Evolutionary conservation across 352 stramenopile genomes (phyloP).

Genomic region (Phytophthora podocarpi): DNA sequence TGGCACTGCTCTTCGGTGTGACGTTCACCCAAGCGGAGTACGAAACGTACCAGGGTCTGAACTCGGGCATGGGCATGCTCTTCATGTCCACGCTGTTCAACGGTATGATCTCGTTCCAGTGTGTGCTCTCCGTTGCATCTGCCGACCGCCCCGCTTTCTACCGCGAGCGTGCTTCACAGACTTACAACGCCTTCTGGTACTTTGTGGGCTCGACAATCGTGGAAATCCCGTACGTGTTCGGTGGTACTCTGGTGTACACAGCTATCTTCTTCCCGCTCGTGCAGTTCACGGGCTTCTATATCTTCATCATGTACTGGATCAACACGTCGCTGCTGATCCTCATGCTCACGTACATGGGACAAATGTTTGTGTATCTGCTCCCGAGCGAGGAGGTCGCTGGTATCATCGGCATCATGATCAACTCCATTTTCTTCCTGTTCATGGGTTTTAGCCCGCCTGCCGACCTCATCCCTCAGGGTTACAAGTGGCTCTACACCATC

Average conservation of each 20-base stretch:
- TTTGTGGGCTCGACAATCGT: slow-evolving; percentile 80
- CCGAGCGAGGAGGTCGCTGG: slow-evolving; percentile 34
- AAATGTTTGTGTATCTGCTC: slow-evolving; percentile 39
- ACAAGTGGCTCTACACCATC: slow-evolving; percentile 53
- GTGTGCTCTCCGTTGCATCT: slow-evolving; percentile 69
- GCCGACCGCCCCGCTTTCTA: slow-evolving; percentile 89
- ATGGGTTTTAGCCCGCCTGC: slow-evolving; percentile 45
- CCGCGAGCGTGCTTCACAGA: slow-evolving; percentile 70
- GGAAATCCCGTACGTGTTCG: slow-evolving; percentile 84
- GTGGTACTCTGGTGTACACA: slow-evolving; percentile 41
- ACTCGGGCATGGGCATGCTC: slow-evolving; percentile 78
- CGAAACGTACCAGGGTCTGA: slow-evolving; percentile 48
- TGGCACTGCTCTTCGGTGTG: slow-evolving; percentile 84
- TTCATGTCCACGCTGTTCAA: slow-evolving; percentile 89
- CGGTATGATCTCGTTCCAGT: slow-evolving; percentile 76
- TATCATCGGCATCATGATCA: slow-evolving; percentile 36
- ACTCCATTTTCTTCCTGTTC: slow-evolving; percentile 45
- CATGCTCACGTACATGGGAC: slow-evolving; percentile 44
- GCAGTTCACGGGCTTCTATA: slow-evolving; percentile 41
- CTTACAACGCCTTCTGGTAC: slow-evolving; percentile 85
- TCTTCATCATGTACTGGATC: slow-evolving; percentile 45
- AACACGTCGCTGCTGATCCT: slow-evolving; percentile 40
- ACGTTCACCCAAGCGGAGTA: slow-evolving; percentile 60
- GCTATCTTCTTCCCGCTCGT: slow-evolving; percentile 52
- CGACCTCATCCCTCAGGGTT: slow-evolving; percentile 34